Conservation (phyloP, 2,329 filamentous ascomycete species). For the Sphaceloma murrayae region DNA sequence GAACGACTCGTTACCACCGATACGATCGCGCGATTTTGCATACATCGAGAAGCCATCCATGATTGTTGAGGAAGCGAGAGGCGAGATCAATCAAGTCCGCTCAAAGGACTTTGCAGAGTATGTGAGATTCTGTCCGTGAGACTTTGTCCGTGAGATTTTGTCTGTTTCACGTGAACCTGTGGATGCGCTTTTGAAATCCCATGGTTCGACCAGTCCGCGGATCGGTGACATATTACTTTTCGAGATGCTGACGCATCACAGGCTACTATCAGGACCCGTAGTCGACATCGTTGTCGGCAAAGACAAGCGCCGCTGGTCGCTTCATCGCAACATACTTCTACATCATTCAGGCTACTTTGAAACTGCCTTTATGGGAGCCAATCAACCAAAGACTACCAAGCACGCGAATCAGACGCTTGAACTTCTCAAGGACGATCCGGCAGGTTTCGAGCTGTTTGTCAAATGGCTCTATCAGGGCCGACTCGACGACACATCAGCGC, state of each 20-base stretch:
- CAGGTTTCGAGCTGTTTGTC: slow-evolving; percentile 45
- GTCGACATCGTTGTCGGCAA: slow-evolving; percentile 44
- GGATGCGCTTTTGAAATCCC: neutral
- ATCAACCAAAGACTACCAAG: slow-evolving; percentile 30
- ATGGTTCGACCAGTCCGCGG: neutral
- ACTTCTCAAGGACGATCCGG: slow-evolving; percentile 41
- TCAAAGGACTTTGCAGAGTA: slow-evolving; percentile 46
- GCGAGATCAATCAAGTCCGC: slow-evolving; percentile 38
- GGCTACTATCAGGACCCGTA: slow-evolving; percentile 44
- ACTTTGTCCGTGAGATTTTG: too few relatives aligned
- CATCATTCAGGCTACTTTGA: slow-evolving; percentile 43
- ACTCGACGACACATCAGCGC: slow-evolving; percentile 40
- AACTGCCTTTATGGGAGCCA: slow-evolving; percentile 27
- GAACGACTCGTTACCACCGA: slow-evolving; percentile 21
- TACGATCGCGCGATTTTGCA: slow-evolving; percentile 36
- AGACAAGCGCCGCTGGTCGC: slow-evolving; percentile 40
- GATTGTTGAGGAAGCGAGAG: slow-evolving; percentile 37
- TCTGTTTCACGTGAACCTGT: slow-evolving; percentile 28
- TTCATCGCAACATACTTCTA: slow-evolving; percentile 45
- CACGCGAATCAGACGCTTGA: slow-evolving; percentile 36
- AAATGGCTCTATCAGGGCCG: slow-evolving; percentile 49
- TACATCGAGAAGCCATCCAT: slow-evolving; percentile 32
- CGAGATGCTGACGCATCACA: slow-evolving; percentile 32
- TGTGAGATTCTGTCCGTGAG: too few relatives aligned
- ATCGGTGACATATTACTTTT: too few relatives aligned